These are phyloP conservation scores for Pseudognaphalium luteoalbum DNA, from an alignment of 129 eudicot genomes.

Conservation along the genomic window DNA sequence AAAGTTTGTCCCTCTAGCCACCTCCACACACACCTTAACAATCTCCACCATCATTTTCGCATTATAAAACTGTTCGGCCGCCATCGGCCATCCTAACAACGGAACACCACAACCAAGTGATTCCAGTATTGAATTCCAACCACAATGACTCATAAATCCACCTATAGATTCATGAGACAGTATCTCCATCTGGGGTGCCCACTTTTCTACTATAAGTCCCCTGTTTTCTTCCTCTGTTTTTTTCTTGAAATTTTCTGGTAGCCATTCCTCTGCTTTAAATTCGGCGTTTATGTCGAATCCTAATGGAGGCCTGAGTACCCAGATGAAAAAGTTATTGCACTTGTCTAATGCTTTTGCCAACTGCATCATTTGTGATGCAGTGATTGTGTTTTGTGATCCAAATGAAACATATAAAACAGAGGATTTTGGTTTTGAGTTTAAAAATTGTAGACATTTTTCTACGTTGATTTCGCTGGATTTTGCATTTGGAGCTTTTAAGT, in stretches of 20 bases:
- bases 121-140: conserved; percentile 76
- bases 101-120: conserved; percentile 52
- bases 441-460: conserved; percentile 38
- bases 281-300: conserved; percentile 48
- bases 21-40: conserved; percentile 54
- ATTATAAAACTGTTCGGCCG: conserved; percentile 53
- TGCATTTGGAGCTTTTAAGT: conserved; percentile 3
- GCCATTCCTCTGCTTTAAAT: conserved; percentile 56
- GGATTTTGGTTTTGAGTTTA: conserved; percentile 37
- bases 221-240: conserved; percentile 28
- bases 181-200: conserved; percentile 70
- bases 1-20: conserved; percentile 48
- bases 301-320: conserved; percentile 69
- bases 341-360: conserved; percentile 52
- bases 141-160: conserved; percentile 53
- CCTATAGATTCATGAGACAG: conserved; percentile 46
- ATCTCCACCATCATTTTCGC: conserved; percentile 55
- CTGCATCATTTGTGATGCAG: conserved; percentile 67
- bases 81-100: conserved; percentile 64
- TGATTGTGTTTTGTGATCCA: conserved; percentile 65
- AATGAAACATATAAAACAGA: conserved; percentile 72
- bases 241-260: conserved; percentile 53
- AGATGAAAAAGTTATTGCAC: conserved; percentile 41
- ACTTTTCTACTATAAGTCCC: conserved; percentile 51
- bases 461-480: conserved; percentile 1